A percentile compares a stretch with the other conserved stretches of the same genome.
phyloP scores from a whole-genome alignment of 176 grass and related monocot genomes.

The Hyparrhenia diplandra region DNA sequence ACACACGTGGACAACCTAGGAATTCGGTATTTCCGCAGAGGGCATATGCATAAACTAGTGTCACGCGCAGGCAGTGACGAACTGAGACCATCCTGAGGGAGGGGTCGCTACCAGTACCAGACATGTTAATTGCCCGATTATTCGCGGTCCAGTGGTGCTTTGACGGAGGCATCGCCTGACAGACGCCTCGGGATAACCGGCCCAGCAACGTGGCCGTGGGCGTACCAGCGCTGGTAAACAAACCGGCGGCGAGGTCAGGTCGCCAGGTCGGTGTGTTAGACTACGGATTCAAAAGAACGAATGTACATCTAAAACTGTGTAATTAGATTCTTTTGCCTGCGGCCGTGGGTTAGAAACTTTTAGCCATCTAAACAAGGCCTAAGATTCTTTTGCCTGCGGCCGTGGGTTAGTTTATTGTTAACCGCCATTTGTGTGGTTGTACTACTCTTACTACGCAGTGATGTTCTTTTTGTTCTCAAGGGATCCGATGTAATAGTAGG shows the following conservation, averaged over 20 bases:
- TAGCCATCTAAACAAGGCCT: too few relatives aligned
- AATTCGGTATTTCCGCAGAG: neutral
- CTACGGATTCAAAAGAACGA: too few relatives aligned
- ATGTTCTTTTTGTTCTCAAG: neutral
- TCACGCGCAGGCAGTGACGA: conserved; percentile 6
- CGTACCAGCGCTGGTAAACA: neutral
- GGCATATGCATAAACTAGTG: conserved; percentile 19
- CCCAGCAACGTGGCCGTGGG: conserved; percentile 20
- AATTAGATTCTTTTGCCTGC: too few relatives aligned
- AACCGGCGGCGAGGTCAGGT: neutral
- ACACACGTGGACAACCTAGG: conserved; percentile 33
- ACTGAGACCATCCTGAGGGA: neutral
- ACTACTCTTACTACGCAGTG: too few relatives aligned
- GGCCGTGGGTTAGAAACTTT: too few relatives aligned
- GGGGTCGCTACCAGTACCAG: neutral
- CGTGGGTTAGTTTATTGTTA: neutral
- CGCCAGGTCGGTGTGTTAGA: too few relatives aligned
- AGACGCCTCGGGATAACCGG: conserved; percentile 22
- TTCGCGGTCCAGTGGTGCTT: neutral
- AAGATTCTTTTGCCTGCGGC: neutral
- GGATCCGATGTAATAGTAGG: conserved; percentile 36
- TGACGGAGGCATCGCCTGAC: conserved; percentile 1
- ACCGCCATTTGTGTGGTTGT: neutral
- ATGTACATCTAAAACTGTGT: too few relatives aligned
- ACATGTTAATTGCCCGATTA: conserved; percentile 30